Conservation (phyloP, 2,329 filamentous ascomycete species). For the Thelonectria discophora region DNA sequence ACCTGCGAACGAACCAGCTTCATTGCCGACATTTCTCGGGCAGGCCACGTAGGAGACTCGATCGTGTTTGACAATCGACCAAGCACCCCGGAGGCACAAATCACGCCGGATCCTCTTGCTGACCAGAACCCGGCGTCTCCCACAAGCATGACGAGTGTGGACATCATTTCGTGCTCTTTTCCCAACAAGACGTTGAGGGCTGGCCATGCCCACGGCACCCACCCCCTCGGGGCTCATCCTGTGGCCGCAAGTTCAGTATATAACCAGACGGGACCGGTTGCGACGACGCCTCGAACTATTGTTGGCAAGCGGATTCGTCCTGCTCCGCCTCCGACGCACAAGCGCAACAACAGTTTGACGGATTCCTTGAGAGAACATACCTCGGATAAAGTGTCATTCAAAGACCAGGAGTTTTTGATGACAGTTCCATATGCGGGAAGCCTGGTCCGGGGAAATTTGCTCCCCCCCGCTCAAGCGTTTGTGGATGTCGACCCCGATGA, state of each 20-base stretch:
- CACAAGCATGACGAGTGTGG: constrained; percentile 66
- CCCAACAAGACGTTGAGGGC: constrained; percentile 60
- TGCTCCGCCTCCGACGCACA: constrained; percentile 68
- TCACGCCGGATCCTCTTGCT: constrained; percentile 31
- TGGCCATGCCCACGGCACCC: constrained; percentile 50
- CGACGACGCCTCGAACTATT: constrained; percentile 66
- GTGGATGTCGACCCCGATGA: constrained; percentile 71
- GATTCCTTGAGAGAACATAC: constrained; percentile 81
- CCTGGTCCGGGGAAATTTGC: constrained; percentile 84
- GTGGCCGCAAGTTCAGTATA: constrained; percentile 61
- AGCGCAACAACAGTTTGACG: constrained; percentile 86
- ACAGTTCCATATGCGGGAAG: constrained; percentile 79
- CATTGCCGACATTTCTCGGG: constrained; percentile 56
- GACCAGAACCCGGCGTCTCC: constrained; percentile 54
- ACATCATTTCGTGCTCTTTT: constrained; percentile 71
- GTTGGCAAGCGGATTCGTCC: constrained; percentile 68
- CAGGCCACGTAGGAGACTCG: constrained; percentile 58
- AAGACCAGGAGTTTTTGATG: constrained; percentile 66
- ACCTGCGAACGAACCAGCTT: constrained; percentile 50
- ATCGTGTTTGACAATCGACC: constrained; percentile 56
- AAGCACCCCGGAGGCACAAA: constrained; percentile 55
- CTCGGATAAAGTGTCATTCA: constrained; percentile 59
- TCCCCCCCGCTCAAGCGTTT: constrained; percentile 83
- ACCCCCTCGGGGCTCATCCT: constrained; percentile 64
- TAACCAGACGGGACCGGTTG: constrained; percentile 59